A percentile compares a stretch with the other conserved stretches of the same genome.
Evolutionary conservation across 495 filamentous ascomycete species (phyloP).

Genomic region (Pseudoneurospora amorphoporcata): DNA sequence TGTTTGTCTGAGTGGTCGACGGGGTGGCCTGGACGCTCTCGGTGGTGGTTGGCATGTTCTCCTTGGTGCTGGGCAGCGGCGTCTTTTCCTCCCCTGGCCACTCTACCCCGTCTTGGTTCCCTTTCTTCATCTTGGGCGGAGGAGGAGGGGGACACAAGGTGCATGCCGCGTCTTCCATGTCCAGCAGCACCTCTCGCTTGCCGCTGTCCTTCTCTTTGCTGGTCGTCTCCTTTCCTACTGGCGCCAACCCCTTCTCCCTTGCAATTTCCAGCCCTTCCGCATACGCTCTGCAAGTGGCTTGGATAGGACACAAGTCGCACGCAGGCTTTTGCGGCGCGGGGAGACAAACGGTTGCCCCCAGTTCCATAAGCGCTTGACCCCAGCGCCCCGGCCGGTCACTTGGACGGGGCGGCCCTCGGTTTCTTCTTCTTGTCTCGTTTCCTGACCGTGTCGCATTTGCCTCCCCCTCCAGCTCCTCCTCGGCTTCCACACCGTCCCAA

Average conservation of each 20-base stretch:
- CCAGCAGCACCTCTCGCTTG: neutral
- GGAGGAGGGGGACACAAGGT: neutral
- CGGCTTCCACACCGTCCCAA: constrained; percentile 10
- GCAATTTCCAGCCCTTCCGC: neutral
- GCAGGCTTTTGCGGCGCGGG: neutral
- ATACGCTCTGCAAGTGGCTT: neutral
- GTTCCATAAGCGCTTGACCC: neutral
- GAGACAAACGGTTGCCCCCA: neutral
- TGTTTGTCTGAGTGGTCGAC: neutral
- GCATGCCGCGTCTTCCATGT: neutral
- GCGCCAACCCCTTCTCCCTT: neutral
- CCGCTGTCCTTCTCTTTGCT: neutral
- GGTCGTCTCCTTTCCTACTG: neutral
- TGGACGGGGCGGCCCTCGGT: neutral
- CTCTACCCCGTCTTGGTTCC: too few species aligned
- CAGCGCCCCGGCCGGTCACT: neutral
- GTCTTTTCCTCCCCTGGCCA: too few species aligned
- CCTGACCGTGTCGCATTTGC: too few species aligned
- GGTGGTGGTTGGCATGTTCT: neutral
- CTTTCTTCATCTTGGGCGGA: too few species aligned
- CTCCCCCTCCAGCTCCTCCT: neutral
- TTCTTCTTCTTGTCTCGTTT: too few species aligned
- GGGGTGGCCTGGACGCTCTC: too few species aligned
- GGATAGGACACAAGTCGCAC: neutral
- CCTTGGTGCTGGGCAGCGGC: neutral